Evolutionary conservation across 2,329 filamentous ascomycete species (phyloP), one percentile per base, ranked within the genome.

Genomic region (Pleomassaria siparia): DNA sequence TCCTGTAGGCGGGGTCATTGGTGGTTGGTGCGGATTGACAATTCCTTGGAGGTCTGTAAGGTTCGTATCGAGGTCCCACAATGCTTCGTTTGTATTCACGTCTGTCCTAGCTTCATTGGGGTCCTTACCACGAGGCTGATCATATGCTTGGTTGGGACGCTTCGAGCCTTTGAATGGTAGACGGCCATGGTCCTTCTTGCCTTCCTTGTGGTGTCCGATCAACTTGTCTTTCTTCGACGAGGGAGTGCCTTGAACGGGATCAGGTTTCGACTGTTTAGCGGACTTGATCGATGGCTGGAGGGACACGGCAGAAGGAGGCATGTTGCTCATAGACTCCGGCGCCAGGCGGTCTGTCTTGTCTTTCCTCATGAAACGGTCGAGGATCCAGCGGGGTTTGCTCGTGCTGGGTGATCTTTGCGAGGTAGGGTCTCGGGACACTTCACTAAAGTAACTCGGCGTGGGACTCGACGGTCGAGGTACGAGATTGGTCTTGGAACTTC

Each of bases 1-100:
- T 18, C 66, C 67, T 11, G 64, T 64, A 5, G 89, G 84, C 1
- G 89, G 88, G 1, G 88, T 87, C 63, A 91, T 76, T 0, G 86
- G 83, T 15, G 80, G 84, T 53, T 85, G 83, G 42, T 70, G 66
- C 8, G 65, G 60, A 43, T 85, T 85, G 50, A 97, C 75, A 54
- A 97, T 96, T 18, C 90, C 94, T 60, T 91, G 87, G 89, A 99
- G 94, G 59, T 96, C 84, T 47, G 84, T 84, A 40, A 97, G 80
- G 66, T 97, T 88, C 2, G 89, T 95, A 69, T 97, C 92, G 21
- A 97, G 81, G 61, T 82, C 82, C 72, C 87, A 95, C 37, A 90
- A 71, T 11, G 80, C 81, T 33, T 80, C 80, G 33, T 80, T 79
- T 44, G 80, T 78, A 46, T 70, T 67, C 18, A 66, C 67, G 43